Conservation (phyloP, 768 basidiomycete species). For the Jaapia argillacea region DNA sequence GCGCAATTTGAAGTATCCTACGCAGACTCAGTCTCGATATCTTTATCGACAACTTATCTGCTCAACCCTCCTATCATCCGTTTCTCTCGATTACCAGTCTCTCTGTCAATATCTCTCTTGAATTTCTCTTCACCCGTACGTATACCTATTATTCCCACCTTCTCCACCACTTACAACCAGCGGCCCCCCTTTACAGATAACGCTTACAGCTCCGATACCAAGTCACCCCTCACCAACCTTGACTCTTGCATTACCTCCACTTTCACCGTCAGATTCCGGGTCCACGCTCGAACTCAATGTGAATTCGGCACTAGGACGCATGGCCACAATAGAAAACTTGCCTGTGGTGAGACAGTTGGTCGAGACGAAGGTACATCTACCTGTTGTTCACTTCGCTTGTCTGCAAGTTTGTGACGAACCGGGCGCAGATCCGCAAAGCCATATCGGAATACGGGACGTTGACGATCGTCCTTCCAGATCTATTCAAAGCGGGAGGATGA, state of each 20-base stretch:
- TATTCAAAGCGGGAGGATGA: conserved; percentile 24
- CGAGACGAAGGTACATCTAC: conserved; percentile 65
- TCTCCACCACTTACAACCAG: background rate
- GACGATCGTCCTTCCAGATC: conserved; percentile 59
- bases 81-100: conserved; percentile 65
- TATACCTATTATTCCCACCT: background rate
- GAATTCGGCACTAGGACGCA: conserved; percentile 87
- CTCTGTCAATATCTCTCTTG: conserved; percentile 58
- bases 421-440: conserved; percentile 20
- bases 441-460: conserved; percentile 40
- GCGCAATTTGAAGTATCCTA: conserved; percentile 82
- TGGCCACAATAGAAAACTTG: conserved; percentile 95
- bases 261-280: too few species aligned
- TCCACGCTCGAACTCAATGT: conserved; percentile 83
- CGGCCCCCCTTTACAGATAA: background rate
- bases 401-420: too few species aligned
- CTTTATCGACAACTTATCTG: conserved; percentile 59
- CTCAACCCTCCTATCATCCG: conserved; percentile 71
- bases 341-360: conserved; percentile 96
- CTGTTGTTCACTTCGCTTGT: too few species aligned
- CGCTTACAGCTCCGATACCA: background rate
- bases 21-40: conserved; percentile 71
- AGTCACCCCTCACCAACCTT: background rate
- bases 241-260: background rate
- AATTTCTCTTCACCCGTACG: conserved; percentile 39